Evolutionary conservation across 2,329 filamentous ascomycete genomes (phyloP).

Genomic region (Epichloe uncinata): DNA sequence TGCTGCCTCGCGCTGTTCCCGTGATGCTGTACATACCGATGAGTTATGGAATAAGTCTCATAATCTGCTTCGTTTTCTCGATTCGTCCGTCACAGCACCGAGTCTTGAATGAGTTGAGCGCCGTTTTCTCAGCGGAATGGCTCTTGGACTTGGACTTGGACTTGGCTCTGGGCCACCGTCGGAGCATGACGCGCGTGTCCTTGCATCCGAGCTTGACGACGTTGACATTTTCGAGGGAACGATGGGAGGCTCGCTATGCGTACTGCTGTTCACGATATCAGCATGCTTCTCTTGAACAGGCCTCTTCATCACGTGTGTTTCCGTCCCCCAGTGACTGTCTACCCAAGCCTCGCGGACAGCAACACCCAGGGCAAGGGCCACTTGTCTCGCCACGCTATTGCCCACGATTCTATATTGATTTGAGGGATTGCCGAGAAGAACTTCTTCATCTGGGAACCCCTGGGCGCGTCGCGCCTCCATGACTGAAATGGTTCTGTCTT

Average conservation of each 20-base stretch:
- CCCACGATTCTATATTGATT: slow-evolving; percentile 57
- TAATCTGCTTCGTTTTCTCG: not conserved
- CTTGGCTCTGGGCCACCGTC: not conserved
- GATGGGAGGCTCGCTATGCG: not conserved
- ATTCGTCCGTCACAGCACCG: not conserved
- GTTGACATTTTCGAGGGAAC: not conserved
- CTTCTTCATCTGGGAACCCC: slow-evolving; percentile 55
- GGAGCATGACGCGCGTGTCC: not conserved
- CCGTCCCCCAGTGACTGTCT: slow-evolving; percentile 8
- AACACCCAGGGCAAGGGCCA: slow-evolving; percentile 53
- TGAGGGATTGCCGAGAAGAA: slow-evolving; percentile 43
- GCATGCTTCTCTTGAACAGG: not conserved
- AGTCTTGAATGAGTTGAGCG: not conserved
- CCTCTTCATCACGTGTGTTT: not conserved
- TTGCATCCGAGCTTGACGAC: not conserved
- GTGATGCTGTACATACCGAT: no score
- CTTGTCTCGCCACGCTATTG: slow-evolving; percentile 60
- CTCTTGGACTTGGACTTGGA: not conserved
- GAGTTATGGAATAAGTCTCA: no score
- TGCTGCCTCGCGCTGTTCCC: no score
- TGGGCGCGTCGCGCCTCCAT: slow-evolving; percentile 58
- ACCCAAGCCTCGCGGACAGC: slow-evolving; percentile 43
- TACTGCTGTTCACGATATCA: not conserved
- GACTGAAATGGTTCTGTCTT: slow-evolving; percentile 48
- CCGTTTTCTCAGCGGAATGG: not conserved